These are phyloP conservation scores for Candida alai DNA, from an alignment of 805 yeast species.

Conservation along the genomic window DNA sequence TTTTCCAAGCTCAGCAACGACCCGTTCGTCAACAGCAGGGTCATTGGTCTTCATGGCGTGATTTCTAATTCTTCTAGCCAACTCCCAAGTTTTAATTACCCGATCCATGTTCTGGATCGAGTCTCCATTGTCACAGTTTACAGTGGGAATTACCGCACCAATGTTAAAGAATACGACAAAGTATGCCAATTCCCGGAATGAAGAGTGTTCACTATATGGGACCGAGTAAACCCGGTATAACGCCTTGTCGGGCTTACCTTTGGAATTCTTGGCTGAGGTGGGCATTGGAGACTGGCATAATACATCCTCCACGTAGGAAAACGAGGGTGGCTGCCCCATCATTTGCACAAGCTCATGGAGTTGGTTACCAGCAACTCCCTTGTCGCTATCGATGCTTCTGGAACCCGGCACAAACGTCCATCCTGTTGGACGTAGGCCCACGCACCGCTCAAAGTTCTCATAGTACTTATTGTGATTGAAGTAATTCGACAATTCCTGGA, in stretches of 20 bases:
- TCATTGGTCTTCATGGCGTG: constrained; percentile 2
- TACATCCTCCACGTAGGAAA: constrained; percentile 25
- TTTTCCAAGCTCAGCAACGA: constrained; percentile 4
- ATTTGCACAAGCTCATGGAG: constrained; percentile 12
- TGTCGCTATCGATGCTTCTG: background rate
- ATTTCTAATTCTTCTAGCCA: constrained; percentile 14
- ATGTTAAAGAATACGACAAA: constrained; percentile 56
- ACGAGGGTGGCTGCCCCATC: constrained; percentile 17
- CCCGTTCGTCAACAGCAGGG: background rate
- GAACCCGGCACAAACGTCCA: constrained; percentile 59
- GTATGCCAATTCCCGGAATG: constrained; percentile 71
- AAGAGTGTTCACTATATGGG: constrained; percentile 94
- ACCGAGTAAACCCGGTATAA: constrained; percentile 50
- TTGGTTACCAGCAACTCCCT: constrained; percentile 10
- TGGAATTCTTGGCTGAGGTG: constrained; percentile 14
- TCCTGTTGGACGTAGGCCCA: constrained; percentile 87
- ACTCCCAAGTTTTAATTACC: constrained; percentile 32
- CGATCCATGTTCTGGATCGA: constrained; percentile 26
- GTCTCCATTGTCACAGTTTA: constrained; percentile 38
- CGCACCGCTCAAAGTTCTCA: constrained; percentile 50
- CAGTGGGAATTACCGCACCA: constrained; percentile 72
- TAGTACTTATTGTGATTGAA: constrained; percentile 44
- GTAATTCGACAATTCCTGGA: constrained; percentile 45
- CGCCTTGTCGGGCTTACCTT: constrained; percentile 18
- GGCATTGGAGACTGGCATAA: constrained; percentile 22